Conservation (phyloP, 2,329 filamentous ascomycete genomes). For the Diaporthe eres region DNA sequence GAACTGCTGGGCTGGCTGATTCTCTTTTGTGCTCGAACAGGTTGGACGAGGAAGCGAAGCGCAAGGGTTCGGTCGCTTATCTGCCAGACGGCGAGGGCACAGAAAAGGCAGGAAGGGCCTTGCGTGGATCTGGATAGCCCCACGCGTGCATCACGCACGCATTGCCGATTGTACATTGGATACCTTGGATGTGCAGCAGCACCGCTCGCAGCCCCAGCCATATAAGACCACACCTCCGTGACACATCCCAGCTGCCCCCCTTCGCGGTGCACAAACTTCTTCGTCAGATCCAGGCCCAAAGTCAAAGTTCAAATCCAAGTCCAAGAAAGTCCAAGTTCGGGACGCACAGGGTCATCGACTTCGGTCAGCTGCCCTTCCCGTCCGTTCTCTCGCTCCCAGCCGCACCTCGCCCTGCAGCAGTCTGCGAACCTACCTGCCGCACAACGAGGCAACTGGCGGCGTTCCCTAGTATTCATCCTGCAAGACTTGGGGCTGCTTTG, state of each 20-base stretch:
- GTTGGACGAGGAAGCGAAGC: background rate
- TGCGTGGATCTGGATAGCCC: slow-evolving; percentile 6
- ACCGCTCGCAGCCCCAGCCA: slow-evolving; percentile 9
- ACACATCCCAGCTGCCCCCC: slow-evolving; percentile 2
- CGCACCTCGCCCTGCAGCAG: slow-evolving; percentile 20
- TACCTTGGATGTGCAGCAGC: slow-evolving; percentile 18
- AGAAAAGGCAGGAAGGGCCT: slow-evolving; percentile 9
- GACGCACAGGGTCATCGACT: slow-evolving; percentile 21
- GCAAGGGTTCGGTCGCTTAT: background rate
- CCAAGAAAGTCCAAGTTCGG: background rate
- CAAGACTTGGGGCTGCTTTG: background rate
- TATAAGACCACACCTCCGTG: slow-evolving; percentile 34
- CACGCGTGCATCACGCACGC: slow-evolving; percentile 32
- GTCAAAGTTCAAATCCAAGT: background rate
- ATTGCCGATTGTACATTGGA: slow-evolving; percentile 24
- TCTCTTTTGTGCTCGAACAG: background rate
- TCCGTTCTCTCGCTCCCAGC: slow-evolving; percentile 4
- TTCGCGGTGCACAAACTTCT: slow-evolving; percentile 8
- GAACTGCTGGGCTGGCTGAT: background rate
- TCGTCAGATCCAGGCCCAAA: slow-evolving; percentile 2
- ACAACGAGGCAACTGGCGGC: background rate
- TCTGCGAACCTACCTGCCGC: background rate
- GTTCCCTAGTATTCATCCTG: background rate
- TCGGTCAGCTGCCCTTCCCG: slow-evolving; percentile 19
- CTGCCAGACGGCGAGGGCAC: slow-evolving; percentile 8